A percentile compares a stretch with the other conserved stretches of the same genome.
phyloP scores from a whole-genome alignment of 2,329 filamentous ascomycete genomes.

The Xylariaceae sp. region DNA sequence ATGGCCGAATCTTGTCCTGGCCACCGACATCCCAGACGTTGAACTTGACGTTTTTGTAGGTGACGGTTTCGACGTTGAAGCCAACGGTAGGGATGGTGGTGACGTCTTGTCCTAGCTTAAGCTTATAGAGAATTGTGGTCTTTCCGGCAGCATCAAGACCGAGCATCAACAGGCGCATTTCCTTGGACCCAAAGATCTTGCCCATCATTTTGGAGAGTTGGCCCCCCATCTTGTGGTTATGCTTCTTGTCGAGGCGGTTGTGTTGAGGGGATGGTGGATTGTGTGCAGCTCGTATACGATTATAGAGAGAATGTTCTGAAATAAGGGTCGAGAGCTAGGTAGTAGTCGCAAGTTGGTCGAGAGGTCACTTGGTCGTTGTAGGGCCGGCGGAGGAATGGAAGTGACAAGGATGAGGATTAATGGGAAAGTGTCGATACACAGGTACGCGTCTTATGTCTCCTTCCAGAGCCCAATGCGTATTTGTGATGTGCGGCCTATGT shows the following conservation, averaged over 20 bases:
- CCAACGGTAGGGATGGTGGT: conserved; percentile 98
- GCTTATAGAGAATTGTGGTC: conserved; percentile 98
- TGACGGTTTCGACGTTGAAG: conserved; percentile 99
- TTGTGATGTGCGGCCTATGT: no score
- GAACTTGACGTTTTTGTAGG: conserved; percentile 99
- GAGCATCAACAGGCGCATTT: conserved; percentile 98
- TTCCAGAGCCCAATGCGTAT: no score
- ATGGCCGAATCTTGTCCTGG: conserved; percentile 96
- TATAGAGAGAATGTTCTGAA: no score
- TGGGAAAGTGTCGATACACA: no score
- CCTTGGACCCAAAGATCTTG: conserved; percentile 98
- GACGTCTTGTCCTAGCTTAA: conserved; percentile 97
- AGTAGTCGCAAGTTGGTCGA: no score
- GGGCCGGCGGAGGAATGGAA: no score
- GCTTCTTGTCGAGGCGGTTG: background rate
- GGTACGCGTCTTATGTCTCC: no score
- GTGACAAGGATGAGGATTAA: no score
- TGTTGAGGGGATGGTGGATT: background rate
- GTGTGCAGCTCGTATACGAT: no score
- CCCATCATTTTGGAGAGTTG: conserved; percentile 96
- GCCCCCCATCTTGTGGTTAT: conserved; percentile 75
- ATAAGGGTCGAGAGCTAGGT: no score
- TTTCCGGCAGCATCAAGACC: conserved; percentile 98
- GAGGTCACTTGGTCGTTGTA: no score
- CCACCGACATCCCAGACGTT: conserved; percentile 99